Percentiles rank a stretch among this genome's conserved stretches.
phyloP scores from a whole-genome alignment of 768 basidiomycete species.

The Cyclocybe cylindracea region DNA sequence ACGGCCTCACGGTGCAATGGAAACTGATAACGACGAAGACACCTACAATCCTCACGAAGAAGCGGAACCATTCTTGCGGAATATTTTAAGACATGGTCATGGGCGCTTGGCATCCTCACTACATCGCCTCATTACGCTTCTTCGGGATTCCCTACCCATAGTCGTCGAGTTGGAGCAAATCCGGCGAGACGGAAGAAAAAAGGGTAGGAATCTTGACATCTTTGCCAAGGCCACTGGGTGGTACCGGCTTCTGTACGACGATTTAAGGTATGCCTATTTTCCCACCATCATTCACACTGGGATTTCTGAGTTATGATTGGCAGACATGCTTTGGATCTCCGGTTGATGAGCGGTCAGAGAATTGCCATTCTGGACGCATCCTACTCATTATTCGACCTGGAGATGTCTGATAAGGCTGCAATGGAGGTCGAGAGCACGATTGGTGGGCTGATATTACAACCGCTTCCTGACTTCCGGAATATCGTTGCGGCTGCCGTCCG shows the following conservation, averaged over 20 bases:
- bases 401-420: conserved; percentile 11
- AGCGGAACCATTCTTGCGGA: conserved; percentile 74
- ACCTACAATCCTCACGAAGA: conserved; percentile 76
- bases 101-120: conserved; percentile 66
- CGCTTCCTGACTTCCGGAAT: conserved; percentile 60
- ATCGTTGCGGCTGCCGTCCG: conserved; percentile 53
- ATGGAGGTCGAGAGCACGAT: conserved; percentile 7
- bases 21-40: conserved; percentile 21
- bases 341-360: conserved; percentile 66
- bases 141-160: conserved; percentile 79
- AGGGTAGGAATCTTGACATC: conserved; percentile 51
- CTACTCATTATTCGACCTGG: conserved; percentile 48
- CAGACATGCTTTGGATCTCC: conserved; percentile 80
- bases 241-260: conserved; percentile 75
- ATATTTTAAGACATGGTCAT: conserved; percentile 64
- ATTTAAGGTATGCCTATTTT: conserved; percentile 50
- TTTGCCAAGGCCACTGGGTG: conserved; percentile 81
- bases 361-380: conserved; percentile 78
- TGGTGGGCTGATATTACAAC: conserved; percentile 43
- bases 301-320: conserved; percentile 5
- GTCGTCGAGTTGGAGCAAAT: conserved; percentile 69
- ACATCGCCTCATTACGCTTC: conserved; percentile 63
- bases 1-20: conserved; percentile 23
- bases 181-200: conserved; percentile 32
- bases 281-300: neutral